Percentiles rank a stretch among this genome's conserved stretches.
Evolutionary conservation across 75 land plant genomes (phyloP).

Genomic region (Cunninghamia lanceolata): DNA sequence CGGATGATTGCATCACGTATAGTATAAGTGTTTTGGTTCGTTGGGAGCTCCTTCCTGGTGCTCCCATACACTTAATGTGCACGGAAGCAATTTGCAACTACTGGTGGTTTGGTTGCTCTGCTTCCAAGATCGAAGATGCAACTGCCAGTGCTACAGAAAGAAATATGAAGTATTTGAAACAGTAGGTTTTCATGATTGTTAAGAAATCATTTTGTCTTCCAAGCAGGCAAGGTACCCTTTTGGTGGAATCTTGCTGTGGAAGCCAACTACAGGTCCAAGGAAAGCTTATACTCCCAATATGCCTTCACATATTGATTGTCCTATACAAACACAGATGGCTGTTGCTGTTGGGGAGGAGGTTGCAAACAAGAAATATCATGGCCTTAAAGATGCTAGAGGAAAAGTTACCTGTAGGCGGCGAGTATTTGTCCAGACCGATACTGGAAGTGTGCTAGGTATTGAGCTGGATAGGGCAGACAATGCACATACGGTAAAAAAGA

Average conservation of each 20-base stretch:
- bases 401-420: slow-evolving; percentile 22
- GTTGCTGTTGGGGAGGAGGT: slow-evolving; percentile 31
- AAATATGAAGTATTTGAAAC: not conserved
- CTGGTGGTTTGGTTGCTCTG: not conserved
- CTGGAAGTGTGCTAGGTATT: slow-evolving; percentile 48
- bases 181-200: slow-evolving; percentile 10
- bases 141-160: not conserved
- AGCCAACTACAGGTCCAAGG: not conserved
- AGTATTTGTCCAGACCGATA: slow-evolving; percentile 44
- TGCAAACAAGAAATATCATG: slow-evolving; percentile 15
- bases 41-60: not conserved
- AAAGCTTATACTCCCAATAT: not conserved
- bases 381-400: slow-evolving; percentile 6
- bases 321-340: slow-evolving; percentile 33
- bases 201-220: not conserved
- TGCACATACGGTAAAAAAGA: slow-evolving; percentile 41
- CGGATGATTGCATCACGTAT: not conserved
- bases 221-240: slow-evolving; percentile 1
- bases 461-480: slow-evolving; percentile 45
- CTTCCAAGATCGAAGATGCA: not conserved
- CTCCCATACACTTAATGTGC: not conserved
- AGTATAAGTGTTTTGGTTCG: not conserved
- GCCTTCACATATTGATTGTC: slow-evolving; percentile 14
- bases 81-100: not conserved
- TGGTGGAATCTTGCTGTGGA: slow-evolving; percentile 5